Base-by-base conservation (phyloP, 768 basidiomycete genomes). In the Collybia mongolica region DNA sequence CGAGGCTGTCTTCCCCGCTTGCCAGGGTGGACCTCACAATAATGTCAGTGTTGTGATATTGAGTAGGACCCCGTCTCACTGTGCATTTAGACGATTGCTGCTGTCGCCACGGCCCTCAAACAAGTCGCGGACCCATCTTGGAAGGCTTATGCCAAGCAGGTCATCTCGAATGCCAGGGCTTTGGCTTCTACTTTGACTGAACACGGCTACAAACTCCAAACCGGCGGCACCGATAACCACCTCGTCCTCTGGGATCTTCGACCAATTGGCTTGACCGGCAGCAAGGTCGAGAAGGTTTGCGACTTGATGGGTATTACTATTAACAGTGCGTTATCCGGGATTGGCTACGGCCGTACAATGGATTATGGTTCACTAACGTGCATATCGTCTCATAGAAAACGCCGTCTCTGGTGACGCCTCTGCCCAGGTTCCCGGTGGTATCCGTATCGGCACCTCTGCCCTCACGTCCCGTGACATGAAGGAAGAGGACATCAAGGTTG, bases 1-100 rank as follows among this genome's bases (percentile, higher is more conserved):
- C 68, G 91, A 96, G 37, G 95, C 97, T 44, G 96, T 99, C 56
- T 99, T 99, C 86, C 97, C 97, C 50, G 96, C 97, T 29, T 98
- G 97, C 81, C 97, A 98, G 74, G 97, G 97, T 71, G 97, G 96
- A 43, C 97, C 96, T 39, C 97, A 98, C 79, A 98, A 98, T 77
- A 94, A 99, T 75, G 90, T 90, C 49, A 49, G 83, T 57, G 2
- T 32, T 32, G 11, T 11, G 9, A 32, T 32, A 32, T 32, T 32
- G 32, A 2, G 11, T 12, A 32, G 7, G 32, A 32, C 32, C 5
- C 11, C 11, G 14, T 32, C 32, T 32, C 11, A 32, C 32, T 3
- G 2, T 8, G 1, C 4, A 26, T 9, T 26, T 15, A 93, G 89
- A 93, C 96, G 56, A 98, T 99, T 53, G 96, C 96, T 37, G 93